phyloP scores from a whole-genome alignment of 2,329 filamentous ascomycete species.

The Aspergillus candidus region DNA sequence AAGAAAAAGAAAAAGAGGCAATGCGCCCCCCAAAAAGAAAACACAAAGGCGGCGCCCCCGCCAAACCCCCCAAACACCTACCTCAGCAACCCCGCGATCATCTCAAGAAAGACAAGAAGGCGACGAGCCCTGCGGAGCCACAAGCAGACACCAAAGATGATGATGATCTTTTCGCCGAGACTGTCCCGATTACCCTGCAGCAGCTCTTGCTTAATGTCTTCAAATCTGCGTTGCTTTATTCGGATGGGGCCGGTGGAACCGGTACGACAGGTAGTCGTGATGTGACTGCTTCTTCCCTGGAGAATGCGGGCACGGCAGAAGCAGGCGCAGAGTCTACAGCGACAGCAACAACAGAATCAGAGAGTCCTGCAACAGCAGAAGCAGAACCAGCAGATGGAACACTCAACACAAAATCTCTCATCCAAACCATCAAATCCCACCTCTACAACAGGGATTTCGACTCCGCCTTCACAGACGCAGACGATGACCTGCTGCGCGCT shows the following conservation, averaged over 20 bases:
- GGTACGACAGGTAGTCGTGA: too few species aligned
- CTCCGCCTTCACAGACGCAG: conserved; percentile 61
- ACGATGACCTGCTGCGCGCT: conserved; percentile 63
- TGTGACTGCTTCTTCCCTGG: too few species aligned
- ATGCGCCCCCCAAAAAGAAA: conserved; percentile 4
- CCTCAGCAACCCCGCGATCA: background rate
- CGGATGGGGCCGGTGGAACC: too few species aligned
- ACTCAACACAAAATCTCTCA: conserved; percentile 42
- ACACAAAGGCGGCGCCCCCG: background rate
- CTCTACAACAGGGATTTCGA: conserved; percentile 82
- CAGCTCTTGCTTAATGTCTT: conserved; percentile 71
- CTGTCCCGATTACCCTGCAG: conserved; percentile 51
- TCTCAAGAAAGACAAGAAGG: conserved; percentile 10
- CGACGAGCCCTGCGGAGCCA: conserved; percentile 3
- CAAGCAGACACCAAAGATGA: conserved; percentile 3
- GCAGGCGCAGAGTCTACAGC: too few species aligned
- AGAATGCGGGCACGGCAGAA: too few species aligned
- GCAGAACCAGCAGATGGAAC: conserved; percentile 1
- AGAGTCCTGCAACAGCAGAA: too few species aligned
- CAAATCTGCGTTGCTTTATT: conserved; percentile 52
- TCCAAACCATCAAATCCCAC: conserved; percentile 80
- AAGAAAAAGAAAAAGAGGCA: conserved; percentile 5
- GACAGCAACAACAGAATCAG: too few species aligned
- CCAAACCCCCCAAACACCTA: conserved; percentile 2
- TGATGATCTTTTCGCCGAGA: conserved; percentile 19